Evolutionary conservation across 225 moss, liverwort and hornwort genomes (phyloP).

Genomic region (Bryum argenteum): DNA sequence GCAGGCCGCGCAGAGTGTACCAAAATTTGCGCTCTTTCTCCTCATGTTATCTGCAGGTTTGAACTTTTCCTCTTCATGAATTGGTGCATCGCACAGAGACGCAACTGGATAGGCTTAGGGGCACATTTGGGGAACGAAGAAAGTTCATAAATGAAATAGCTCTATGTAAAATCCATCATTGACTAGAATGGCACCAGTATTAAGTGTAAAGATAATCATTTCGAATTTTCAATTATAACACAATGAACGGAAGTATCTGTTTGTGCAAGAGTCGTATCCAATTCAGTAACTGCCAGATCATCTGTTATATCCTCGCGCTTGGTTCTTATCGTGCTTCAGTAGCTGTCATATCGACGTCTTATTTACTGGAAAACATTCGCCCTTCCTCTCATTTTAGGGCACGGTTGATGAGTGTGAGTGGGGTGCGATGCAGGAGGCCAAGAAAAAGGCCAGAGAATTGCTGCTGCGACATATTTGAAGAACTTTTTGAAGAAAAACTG

Average conservation of each 20-base stretch:
- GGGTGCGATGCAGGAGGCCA: constrained; percentile 67
- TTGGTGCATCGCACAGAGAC: neutral
- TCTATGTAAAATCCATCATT: neutral
- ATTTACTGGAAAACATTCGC: neutral
- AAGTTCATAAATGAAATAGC: neutral
- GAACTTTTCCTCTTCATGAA: constrained; percentile 11
- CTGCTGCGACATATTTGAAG: constrained; percentile 90
- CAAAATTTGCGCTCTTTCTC: constrained; percentile 80
- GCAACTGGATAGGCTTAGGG: neutral
- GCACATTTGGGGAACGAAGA: neutral
- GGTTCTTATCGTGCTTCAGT: constrained; percentile 5
- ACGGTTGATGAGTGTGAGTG: constrained; percentile 14
- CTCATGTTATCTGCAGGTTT: constrained; percentile 76
- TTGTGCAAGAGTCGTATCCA: neutral
- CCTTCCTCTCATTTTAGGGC: constrained; percentile 13
- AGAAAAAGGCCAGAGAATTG: constrained; percentile 88
- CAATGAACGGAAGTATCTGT: neutral
- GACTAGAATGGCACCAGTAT: constrained; percentile 5
- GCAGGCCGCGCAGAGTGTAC: constrained; percentile 68
- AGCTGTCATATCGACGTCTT: neutral
- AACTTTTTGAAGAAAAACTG: constrained; percentile 82
- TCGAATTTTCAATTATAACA: neutral
- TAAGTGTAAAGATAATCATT: constrained; percentile 4
- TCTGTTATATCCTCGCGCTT: neutral
- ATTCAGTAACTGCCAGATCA: constrained; percentile 8